Conservation (phyloP, 2,329 filamentous ascomycete genomes). For the Talaromyces rugulosus region DNA sequence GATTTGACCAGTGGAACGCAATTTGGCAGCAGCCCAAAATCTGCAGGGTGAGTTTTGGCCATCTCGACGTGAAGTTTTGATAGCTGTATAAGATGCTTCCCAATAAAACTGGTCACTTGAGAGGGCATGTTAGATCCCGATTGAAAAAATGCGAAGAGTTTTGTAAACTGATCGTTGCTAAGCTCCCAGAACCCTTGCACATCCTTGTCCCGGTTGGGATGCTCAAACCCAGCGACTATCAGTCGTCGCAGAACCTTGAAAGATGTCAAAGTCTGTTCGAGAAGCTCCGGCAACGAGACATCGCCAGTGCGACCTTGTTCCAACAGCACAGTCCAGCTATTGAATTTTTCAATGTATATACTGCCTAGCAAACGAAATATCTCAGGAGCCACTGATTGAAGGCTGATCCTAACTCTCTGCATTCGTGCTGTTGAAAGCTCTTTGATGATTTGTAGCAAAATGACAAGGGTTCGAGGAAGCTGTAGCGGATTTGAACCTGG, state of each 20-base stretch:
- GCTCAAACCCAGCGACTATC: conserved; percentile 75
- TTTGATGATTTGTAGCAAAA: conserved; percentile 83
- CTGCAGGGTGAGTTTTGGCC: conserved; percentile 71
- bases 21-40: conserved; percentile 77
- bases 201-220: conserved; percentile 71
- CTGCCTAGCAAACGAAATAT: conserved; percentile 73
- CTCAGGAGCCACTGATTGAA: conserved; percentile 77
- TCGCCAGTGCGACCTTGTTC: conserved; percentile 56
- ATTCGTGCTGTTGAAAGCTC: conserved; percentile 80
- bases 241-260: conserved; percentile 79
- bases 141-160: conserved; percentile 63
- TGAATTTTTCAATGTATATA: conserved; percentile 72
- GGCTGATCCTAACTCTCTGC: conserved; percentile 66
- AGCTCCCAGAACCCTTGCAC: conserved; percentile 77
- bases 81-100: conserved; percentile 83
- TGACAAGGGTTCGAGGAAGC: conserved; percentile 67
- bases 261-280: conserved; percentile 72
- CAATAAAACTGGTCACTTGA: conserved; percentile 60
- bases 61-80: conserved; percentile 89
- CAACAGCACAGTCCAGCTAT: conserved; percentile 63
- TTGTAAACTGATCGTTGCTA: conserved; percentile 71
- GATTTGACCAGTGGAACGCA: conserved; percentile 71
- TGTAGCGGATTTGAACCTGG: conserved; percentile 58
- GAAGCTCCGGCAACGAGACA: conserved; percentile 56
- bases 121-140: conserved; percentile 51